Conservation (phyloP, 2,329 filamentous ascomycete genomes). For the Colletotrichum shisoi region DNA sequence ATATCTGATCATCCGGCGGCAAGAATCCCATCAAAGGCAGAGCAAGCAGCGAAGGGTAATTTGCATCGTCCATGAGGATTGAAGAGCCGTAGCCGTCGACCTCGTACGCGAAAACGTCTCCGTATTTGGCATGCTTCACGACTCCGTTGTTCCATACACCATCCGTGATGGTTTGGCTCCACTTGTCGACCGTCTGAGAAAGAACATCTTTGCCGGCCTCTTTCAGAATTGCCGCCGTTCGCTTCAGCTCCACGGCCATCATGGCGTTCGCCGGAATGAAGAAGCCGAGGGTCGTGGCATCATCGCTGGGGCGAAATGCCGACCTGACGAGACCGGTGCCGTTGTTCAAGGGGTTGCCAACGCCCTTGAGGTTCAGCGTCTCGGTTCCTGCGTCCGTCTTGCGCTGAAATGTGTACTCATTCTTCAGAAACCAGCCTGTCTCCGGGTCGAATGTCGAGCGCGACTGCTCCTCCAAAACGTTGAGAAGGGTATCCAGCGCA, state of each 20-base stretch:
- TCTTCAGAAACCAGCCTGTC: constrained; percentile 70
- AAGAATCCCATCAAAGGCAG: constrained; percentile 82
- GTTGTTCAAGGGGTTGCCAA: constrained; percentile 88
- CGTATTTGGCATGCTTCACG: constrained; percentile 76
- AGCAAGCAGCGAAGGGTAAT: constrained; percentile 81
- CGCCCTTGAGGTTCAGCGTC: constrained; percentile 80
- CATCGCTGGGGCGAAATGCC: constrained; percentile 93
- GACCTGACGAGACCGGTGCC: constrained; percentile 88
- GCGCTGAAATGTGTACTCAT: constrained; percentile 88
- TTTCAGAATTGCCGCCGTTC: constrained; percentile 74
- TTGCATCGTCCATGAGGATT: constrained; percentile 89
- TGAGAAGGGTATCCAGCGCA: constrained; percentile 77
- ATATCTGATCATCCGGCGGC: constrained; percentile 69
- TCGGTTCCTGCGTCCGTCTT: constrained; percentile 84
- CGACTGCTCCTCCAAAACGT: constrained; percentile 80
- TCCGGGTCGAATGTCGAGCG: constrained; percentile 78
- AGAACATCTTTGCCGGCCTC: constrained; percentile 64
- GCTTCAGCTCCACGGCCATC: constrained; percentile 88
- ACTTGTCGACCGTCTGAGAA: constrained; percentile 64
- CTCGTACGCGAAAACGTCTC: constrained; percentile 84
- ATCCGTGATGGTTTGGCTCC: constrained; percentile 70
- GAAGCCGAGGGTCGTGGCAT: constrained; percentile 92
- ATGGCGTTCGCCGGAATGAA: constrained; percentile 96
- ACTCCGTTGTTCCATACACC: constrained; percentile 88
- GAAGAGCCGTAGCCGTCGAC: constrained; percentile 85